Evolutionary conservation across 2,329 filamentous ascomycete species (phyloP).

Genomic region (Thyridium curvatum): DNA sequence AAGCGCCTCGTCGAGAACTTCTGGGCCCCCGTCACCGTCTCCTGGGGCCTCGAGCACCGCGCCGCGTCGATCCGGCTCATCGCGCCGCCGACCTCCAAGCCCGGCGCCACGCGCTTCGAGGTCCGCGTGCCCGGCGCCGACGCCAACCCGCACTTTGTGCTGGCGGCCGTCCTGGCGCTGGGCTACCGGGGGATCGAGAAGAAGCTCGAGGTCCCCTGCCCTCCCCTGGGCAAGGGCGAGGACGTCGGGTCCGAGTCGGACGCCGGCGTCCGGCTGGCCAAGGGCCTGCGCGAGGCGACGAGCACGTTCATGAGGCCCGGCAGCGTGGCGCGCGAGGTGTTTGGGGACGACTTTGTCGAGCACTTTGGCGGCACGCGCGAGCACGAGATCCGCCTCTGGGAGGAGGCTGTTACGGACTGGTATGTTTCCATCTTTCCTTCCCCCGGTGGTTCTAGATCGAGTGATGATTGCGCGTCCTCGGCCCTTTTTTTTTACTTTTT

Average conservation of each 20-base stretch:
- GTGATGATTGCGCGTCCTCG: too few species aligned
- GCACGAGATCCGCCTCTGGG: slow-evolving; percentile 71
- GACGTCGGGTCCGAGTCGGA: slow-evolving; percentile 70
- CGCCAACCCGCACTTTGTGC: slow-evolving; percentile 80
- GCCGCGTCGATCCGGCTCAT: slow-evolving; percentile 88
- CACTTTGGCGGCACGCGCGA: slow-evolving; percentile 89
- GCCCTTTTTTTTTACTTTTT: neutral
- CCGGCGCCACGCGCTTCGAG: slow-evolving; percentile 86
- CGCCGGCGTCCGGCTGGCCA: slow-evolving; percentile 71
- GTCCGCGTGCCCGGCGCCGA: slow-evolving; percentile 92
- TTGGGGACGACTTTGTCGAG: slow-evolving; percentile 93
- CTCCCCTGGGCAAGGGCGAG: slow-evolving; percentile 79
- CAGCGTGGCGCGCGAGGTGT: slow-evolving; percentile 87
- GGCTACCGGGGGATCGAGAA: slow-evolving; percentile 91
- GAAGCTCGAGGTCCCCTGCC: slow-evolving; percentile 75
- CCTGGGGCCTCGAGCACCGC: slow-evolving; percentile 93
- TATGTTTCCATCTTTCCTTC: too few species aligned
- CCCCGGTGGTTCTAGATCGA: too few species aligned
- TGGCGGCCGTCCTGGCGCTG: slow-evolving; percentile 78
- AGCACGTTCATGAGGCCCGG: slow-evolving; percentile 67
- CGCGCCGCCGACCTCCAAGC: slow-evolving; percentile 75
- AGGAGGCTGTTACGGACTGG: slow-evolving; percentile 85
- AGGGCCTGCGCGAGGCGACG: slow-evolving; percentile 79
- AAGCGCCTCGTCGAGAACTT: slow-evolving; percentile 98
- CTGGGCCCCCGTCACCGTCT: slow-evolving; percentile 96